Evolutionary conservation across 306 rosid species (phyloP), one percentile per base, ranked within the genome.

Genomic region (Acmispon strigosus): DNA sequence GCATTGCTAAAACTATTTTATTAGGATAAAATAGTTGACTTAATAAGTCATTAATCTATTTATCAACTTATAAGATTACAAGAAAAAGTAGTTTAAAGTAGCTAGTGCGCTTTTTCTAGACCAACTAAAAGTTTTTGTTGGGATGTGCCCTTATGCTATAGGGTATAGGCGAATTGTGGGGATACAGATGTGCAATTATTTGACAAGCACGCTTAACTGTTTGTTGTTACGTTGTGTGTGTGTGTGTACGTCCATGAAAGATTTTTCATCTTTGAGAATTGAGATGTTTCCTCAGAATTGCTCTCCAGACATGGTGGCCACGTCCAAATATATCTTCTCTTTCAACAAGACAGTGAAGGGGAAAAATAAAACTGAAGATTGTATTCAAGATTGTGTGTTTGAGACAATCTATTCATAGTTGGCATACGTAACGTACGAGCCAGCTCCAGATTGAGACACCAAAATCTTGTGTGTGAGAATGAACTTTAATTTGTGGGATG

Each of bases 91-190:
- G 8, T 4, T 32, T 32, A 32, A 72, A 19, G 19, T 37, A 49
- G 6, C 16, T 0, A 6, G 11, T 52, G 37, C 8, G 8, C 70
- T 10, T 61, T 57, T 56, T 43, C 59, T 16, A 81, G 86, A 74
- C 88, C 83, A 56, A 82, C 81, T 61, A 64, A 78, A 79, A 72
- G 79, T 6, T 55, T 13, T 69, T 83, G 88, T 71, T 79, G 82
- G 76, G 77, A 47, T 66, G 81, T 62, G 45, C 27, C 45, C 42
- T 49, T 22, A 39, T 61, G 59, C 50, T 18, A 34, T 19, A 29
- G 22, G 59, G 44, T 18, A 34, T 19, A 29, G 22, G 53, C 4
- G 63, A 62, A 56, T 70, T 65, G 24, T 53, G 68, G 57, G 43
- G 48, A 67, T 48, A 22, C 29, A 39, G 36, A 43, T 43, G 77